Conservation (phyloP, 129 eudicot species). For the Gnaphalium uliginosum region DNA sequence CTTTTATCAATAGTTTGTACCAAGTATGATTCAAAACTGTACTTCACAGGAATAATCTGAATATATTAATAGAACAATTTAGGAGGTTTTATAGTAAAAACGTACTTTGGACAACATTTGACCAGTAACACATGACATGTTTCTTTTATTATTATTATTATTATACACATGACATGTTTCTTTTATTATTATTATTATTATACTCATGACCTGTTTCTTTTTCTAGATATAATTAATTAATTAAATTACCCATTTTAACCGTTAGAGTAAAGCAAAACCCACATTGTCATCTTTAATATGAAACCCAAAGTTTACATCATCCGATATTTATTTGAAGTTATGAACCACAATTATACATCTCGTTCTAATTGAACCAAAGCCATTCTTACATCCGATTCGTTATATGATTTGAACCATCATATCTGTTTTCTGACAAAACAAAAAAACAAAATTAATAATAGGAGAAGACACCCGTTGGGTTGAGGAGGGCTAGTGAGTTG, state of each 20-base stretch:
- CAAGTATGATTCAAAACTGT: not conserved
- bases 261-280: not conserved
- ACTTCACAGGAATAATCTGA: not conserved
- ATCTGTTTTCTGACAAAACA: not conserved
- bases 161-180: not conserved
- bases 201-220: not conserved
- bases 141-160: too few species aligned
- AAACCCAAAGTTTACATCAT: not conserved
- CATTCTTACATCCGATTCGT: not conserved
- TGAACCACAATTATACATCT: not conserved
- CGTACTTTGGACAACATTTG: not conserved
- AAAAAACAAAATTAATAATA: not conserved
- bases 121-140: not conserved
- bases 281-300: not conserved
- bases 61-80: not conserved
- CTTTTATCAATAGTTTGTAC: not conserved
- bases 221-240: not conserved
- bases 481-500: constrained; percentile 17
- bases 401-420: not conserved
- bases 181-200: not conserved
- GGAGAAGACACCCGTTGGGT: constrained; percentile 40
- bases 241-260: not conserved
- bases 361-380: not conserved
- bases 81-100: not conserved
- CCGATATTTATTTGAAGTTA: not conserved